These are phyloP conservation scores for Mycena amicta DNA, from an alignment of 768 basidiomycete genomes.

Conservation along the genomic window DNA sequence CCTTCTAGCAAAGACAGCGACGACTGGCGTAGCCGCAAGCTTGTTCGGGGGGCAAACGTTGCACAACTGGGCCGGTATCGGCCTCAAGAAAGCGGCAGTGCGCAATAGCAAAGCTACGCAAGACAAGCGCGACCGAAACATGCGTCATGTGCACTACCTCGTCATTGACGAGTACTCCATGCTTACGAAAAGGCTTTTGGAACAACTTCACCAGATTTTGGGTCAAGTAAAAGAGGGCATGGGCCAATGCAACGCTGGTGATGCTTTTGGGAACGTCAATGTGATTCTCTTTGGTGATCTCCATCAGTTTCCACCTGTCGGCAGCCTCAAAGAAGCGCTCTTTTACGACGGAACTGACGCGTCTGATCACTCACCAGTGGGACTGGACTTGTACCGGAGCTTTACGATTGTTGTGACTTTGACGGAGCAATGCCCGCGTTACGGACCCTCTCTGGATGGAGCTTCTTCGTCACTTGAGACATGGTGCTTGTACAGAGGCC, in stretches of 20 bases:
- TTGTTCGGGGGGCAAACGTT: slow-evolving; percentile 40
- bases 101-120: background rate
- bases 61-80: slow-evolving; percentile 35
- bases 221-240: too few relatives aligned
- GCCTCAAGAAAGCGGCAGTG: slow-evolving; percentile 8
- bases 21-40: too few relatives aligned
- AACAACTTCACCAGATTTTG: too few relatives aligned
- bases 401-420: slow-evolving; percentile 39
- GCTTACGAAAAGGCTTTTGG: too few relatives aligned
- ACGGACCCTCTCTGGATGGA: slow-evolving; percentile 34
- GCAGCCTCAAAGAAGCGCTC: too few relatives aligned
- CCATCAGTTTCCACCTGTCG: too few relatives aligned
- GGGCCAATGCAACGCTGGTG: too few relatives aligned
- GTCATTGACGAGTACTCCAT: too few relatives aligned
- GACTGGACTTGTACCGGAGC: slow-evolving; percentile 24
- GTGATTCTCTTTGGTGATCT: too few relatives aligned
- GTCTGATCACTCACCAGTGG: background rate
- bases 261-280: too few relatives aligned
- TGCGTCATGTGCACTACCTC: too few relatives aligned
- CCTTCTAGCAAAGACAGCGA: too few relatives aligned
- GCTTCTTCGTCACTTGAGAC: slow-evolving; percentile 29
- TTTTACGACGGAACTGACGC: background rate
- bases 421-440: slow-evolving; percentile 37
- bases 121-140: slow-evolving; percentile 20
- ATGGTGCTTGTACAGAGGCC: slow-evolving; percentile 29